These are phyloP conservation scores for Ganoderma multipileum DNA, from an alignment of 1,284 basidiomycete genomes.

Conservation along the genomic window DNA sequence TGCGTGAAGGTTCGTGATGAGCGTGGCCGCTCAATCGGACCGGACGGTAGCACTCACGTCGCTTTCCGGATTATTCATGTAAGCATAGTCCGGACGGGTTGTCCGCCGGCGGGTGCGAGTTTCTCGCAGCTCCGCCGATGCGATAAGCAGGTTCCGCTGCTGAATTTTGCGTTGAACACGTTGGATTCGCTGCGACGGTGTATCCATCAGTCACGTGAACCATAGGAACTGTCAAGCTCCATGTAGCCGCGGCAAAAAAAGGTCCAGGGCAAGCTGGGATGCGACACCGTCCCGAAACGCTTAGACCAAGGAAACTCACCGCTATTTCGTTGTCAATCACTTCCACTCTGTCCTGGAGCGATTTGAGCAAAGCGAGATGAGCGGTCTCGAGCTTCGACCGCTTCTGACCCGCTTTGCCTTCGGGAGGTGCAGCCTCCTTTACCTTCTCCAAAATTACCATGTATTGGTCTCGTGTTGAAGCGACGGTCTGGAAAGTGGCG, in stretches of 20 bases:
- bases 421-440: constrained; percentile 56
- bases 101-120: constrained; percentile 77
- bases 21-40: constrained; percentile 35
- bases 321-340: constrained; percentile 69
- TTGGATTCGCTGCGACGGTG: constrained; percentile 62
- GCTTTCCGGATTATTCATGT: constrained; percentile 66
- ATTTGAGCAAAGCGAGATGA: constrained; percentile 65
- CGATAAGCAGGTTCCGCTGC: constrained; percentile 66
- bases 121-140: constrained; percentile 77
- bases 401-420: constrained; percentile 55
- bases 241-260: constrained; percentile 3
- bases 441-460: constrained; percentile 63
- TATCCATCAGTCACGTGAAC: constrained; percentile 35
- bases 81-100: constrained; percentile 78
- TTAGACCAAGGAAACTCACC: constrained; percentile 55
- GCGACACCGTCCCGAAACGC: not conserved
- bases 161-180: constrained; percentile 72
- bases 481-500: constrained; percentile 71
- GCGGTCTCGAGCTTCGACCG: constrained; percentile 59
- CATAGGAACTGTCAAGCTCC: constrained; percentile 14
- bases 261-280: constrained; percentile 1
- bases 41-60: constrained; percentile 53
- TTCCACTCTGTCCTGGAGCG: constrained; percentile 67
- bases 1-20: constrained; percentile 39
- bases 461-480: constrained; percentile 77